phyloP scores from a whole-genome alignment of 2,329 filamentous ascomycete genomes.

The Paraconiothyrium brasiliense region DNA sequence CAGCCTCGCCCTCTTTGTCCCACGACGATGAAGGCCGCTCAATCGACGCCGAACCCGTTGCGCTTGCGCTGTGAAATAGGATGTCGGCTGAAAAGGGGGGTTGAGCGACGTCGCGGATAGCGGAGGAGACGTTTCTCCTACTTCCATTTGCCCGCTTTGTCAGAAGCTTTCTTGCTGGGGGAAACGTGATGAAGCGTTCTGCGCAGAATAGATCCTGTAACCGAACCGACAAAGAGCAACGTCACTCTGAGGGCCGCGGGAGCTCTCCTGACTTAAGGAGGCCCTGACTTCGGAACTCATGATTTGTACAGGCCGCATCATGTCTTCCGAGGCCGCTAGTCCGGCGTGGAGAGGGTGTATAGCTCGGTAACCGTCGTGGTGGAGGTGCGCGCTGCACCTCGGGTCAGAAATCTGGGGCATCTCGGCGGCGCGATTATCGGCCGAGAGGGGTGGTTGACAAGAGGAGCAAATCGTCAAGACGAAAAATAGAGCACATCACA shows the following conservation, averaged over 20 bases:
- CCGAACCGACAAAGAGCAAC: conserved; percentile 23
- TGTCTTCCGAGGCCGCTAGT: conserved; percentile 1
- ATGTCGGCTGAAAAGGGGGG: conserved; percentile 29
- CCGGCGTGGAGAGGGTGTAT: conserved; percentile 9
- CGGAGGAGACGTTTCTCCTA: conserved; percentile 33
- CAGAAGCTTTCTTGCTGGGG: conserved; percentile 36
- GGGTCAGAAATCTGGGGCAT: conserved; percentile 10
- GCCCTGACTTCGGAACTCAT: conserved; percentile 3
- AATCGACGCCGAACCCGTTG: conserved; percentile 33
- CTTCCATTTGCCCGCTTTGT: conserved; percentile 51
- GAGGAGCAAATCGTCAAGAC: not conserved
- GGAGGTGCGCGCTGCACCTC: conserved; percentile 10
- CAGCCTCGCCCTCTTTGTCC: conserved; percentile 46
- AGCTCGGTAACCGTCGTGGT: conserved; percentile 16
- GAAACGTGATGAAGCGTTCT: conserved; percentile 49
- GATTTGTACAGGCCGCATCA: not conserved
- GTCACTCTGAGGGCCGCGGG: conserved; percentile 1
- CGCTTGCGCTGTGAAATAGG: conserved; percentile 26
- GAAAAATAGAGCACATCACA: not conserved
- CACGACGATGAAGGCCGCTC: conserved; percentile 27
- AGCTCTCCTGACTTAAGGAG: not conserved
- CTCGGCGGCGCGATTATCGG: conserved; percentile 2
- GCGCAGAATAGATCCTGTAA: conserved; percentile 49
- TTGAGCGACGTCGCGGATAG: conserved; percentile 31
- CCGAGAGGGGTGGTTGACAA: not conserved